Percentiles rank a stretch among this genome's conserved stretches.
These are phyloP conservation scores for Verticillium dahliae DNA, from an alignment of 2,329 filamentous ascomycete genomes.

Conservation along the genomic window DNA sequence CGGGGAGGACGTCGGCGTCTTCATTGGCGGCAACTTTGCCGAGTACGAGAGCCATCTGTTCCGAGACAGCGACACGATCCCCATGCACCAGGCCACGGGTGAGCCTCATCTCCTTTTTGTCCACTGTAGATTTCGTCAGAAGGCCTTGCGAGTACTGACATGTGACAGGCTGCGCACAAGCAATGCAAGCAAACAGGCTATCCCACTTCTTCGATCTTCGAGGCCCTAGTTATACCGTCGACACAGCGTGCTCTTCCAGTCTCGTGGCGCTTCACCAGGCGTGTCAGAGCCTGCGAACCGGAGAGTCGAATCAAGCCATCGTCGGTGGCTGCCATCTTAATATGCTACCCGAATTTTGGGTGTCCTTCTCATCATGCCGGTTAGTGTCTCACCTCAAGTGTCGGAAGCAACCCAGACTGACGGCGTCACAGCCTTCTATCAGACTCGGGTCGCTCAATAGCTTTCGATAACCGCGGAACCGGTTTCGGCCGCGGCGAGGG, in stretches of 20 bases:
- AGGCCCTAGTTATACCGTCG: constrained; percentile 22
- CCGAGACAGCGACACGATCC: constrained; percentile 37
- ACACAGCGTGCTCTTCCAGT: constrained; percentile 27
- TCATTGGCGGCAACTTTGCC: constrained; percentile 38
- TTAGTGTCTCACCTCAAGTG: constrained; percentile 13
- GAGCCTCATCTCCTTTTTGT: not conserved
- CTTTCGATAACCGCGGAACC: constrained; percentile 23
- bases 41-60: constrained; percentile 41
- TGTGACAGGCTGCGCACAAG: constrained; percentile 35
- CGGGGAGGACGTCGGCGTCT: constrained; percentile 40
- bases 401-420: not conserved
- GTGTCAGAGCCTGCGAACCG: constrained; percentile 17
- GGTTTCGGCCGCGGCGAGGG: constrained; percentile 37
- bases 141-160: constrained; percentile 8
- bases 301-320: constrained; percentile 27
- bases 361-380: constrained; percentile 37
- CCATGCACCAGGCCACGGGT: constrained; percentile 46
- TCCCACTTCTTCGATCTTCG: constrained; percentile 48
- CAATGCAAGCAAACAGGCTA: constrained; percentile 47
- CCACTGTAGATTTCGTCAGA: not conserved
- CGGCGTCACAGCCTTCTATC: constrained; percentile 15
- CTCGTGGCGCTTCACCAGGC: constrained; percentile 24
- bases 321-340: constrained; percentile 28
- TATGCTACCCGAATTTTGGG: constrained; percentile 24
- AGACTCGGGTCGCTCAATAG: constrained; percentile 17